A percentile compares a stretch with the other conserved stretches of the same genome.
Conservation (phyloP, 352 stramenopile genomes). For the Halophytophthora polymorphica region DNA sequence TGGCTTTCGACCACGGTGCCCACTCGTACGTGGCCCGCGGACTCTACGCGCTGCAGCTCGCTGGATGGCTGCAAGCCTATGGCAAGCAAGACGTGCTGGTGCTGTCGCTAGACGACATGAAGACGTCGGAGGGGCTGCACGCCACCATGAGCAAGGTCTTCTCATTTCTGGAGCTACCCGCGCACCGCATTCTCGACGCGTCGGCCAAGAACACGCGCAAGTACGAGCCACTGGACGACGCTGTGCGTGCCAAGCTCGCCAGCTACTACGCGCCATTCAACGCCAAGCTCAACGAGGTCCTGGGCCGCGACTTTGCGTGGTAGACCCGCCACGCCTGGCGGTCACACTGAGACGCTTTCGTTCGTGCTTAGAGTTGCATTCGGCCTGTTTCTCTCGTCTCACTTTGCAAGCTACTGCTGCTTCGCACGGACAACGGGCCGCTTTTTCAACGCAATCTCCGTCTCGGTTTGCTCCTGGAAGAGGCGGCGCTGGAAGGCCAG, state of each 20-base stretch:
- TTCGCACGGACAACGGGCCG: conserved; percentile 1
- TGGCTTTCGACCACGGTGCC: conserved; percentile 60
- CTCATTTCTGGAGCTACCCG: conserved; percentile 78
- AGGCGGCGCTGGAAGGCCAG: conserved; percentile 37
- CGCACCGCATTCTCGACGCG: conserved; percentile 75
- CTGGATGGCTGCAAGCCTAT: conserved; percentile 91
- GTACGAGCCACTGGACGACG: conserved; percentile 70
- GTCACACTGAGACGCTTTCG: not conserved
- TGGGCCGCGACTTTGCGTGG: conserved; percentile 65
- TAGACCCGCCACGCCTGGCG: conserved; percentile 10
- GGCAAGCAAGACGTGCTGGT: conserved; percentile 88
- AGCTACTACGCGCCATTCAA: conserved; percentile 87
- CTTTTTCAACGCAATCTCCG: conserved; percentile 61
- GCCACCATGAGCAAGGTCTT: conserved; percentile 82
- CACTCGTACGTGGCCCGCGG: conserved; percentile 86
- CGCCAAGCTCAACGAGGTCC: conserved; percentile 59
- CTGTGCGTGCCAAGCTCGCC: conserved; percentile 51
- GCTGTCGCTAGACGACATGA: conserved; percentile 93
- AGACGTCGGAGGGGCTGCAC: conserved; percentile 56
- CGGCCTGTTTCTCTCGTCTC: conserved; percentile 14
- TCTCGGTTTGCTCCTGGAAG: conserved; percentile 59
- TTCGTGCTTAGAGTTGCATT: not conserved
- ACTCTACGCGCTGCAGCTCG: conserved; percentile 94
- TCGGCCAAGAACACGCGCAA: conserved; percentile 86
- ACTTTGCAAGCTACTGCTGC: conserved; percentile 8